Evolutionary conservation across 1,284 basidiomycete genomes (phyloP), one percentile per base, ranked within the genome.

Genomic region (Ustilago crameri): DNA sequence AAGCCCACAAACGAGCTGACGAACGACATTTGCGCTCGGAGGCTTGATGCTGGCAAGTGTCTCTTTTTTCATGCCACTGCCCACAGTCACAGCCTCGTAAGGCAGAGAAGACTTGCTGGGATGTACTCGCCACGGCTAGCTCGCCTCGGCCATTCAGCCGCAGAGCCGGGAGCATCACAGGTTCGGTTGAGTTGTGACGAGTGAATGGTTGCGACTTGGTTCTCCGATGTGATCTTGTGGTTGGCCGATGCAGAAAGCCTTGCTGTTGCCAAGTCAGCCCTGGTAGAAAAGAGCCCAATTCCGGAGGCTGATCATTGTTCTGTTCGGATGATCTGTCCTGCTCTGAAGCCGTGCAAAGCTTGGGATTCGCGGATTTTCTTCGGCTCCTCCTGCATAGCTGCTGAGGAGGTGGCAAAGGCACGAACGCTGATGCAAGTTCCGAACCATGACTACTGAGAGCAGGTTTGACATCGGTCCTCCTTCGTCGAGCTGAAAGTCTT

Each of bases 241-340:
- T 38, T 17, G 22, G 17, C 22, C 40, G 53, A 9, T 30, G 51
- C 27, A 64, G 24, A 3, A 64, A 37, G 10, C 53, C 41, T 10
- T 20, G 51, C 17, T 58, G 54, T 24, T 64, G 61, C 61, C 61
- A 58, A 15, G 61, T 64, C 22, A 64, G 23, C 2, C 52, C 46
- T 40, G 46, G 30, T 5, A 30, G 20, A 8, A 20, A 5, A 42
- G 41, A 9, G 22, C 41, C 9, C 3, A 20, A 23, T 9, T 8
- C 9, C 7, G 30, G 12, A 30, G 30, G 30, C 30, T 30, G 30
- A 30, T 12, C 7, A 5, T 7, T 30, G 5, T 30, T 12, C 12
- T 2, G 2, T 23, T 42, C 20, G 9, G 10, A 23, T 23, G 22
- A 12, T 23, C 15, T 9, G 22, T 1, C 5, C 20, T 14, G 5